These are phyloP conservation scores for Ustilago xerochloae DNA, from an alignment of 1,284 basidiomycete species.

Conservation along the genomic window DNA sequence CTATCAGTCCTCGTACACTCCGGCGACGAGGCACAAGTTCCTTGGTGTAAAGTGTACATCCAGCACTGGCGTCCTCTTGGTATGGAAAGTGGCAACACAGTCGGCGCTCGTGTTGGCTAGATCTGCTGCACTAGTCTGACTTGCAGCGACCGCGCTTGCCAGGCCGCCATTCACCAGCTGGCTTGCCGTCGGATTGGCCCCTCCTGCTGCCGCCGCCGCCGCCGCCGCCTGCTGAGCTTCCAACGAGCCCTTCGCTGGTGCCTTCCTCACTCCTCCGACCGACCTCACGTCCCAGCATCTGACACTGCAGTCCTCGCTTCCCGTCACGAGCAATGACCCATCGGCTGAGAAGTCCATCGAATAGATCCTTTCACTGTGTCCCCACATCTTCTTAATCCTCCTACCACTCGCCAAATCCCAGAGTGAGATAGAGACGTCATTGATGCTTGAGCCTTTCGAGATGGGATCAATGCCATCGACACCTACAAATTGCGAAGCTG, in stretches of 20 bases:
- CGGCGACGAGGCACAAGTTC: slow-evolving; percentile 90
- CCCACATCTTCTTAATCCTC: slow-evolving; percentile 95
- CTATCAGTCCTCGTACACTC: slow-evolving; percentile 68
- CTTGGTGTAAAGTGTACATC: slow-evolving; percentile 93
- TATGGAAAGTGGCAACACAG: slow-evolving; percentile 88
- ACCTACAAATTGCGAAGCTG: slow-evolving; percentile 36
- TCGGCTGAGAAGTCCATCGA: slow-evolving; percentile 92
- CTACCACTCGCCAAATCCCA: slow-evolving; percentile 96
- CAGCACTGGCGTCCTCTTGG: slow-evolving; percentile 91
- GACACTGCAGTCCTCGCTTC: slow-evolving; percentile 91
- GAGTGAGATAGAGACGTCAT: slow-evolving; percentile 90
- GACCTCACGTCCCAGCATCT: slow-evolving; percentile 94
- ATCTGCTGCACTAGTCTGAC: slow-evolving; percentile 11
- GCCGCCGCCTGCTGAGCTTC: slow-evolving; percentile 29
- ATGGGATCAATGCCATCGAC: slow-evolving; percentile 19
- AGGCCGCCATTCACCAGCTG: slow-evolving; percentile 5
- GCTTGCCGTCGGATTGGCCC: not conserved
- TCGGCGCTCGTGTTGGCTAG: slow-evolving; percentile 72
- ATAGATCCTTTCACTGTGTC: slow-evolving; percentile 88
- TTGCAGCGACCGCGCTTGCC: slow-evolving; percentile 12
- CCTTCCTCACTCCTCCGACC: slow-evolving; percentile 71
- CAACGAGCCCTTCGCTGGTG: slow-evolving; percentile 18
- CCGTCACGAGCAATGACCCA: slow-evolving; percentile 87
- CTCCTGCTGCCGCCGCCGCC: slow-evolving; percentile 11
- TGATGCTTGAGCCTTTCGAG: slow-evolving; percentile 63